Conservation (phyloP, 108 stramenopile species). For the Asterionellopsis glacialis region DNA sequence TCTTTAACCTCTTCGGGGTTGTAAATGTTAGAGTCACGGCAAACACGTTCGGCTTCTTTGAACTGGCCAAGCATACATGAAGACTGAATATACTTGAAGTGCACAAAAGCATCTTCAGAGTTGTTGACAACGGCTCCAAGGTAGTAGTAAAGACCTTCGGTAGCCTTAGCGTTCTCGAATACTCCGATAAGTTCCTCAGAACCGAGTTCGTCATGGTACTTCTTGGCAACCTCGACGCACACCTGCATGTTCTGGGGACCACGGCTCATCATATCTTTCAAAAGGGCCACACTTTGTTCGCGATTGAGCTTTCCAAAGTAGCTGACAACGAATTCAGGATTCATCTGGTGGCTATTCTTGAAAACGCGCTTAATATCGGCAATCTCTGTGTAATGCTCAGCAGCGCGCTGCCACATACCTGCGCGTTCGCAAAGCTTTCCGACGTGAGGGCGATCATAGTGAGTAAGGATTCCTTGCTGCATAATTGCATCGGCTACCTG, state of each 20-base stretch:
- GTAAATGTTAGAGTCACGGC: constrained; percentile 99
- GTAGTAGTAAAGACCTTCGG: constrained; percentile 97
- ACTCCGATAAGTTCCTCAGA: constrained; percentile 89
- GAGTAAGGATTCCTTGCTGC: constrained; percentile 96
- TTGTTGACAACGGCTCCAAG: constrained; percentile 95
- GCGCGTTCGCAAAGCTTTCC: constrained; percentile 97
- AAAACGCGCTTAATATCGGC: constrained; percentile 98
- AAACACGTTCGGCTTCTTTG: constrained; percentile 98
- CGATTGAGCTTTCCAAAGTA: constrained; percentile 96
- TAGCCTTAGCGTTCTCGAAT: constrained; percentile 95
- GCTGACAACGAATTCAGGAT: constrained; percentile 91
- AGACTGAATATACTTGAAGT: constrained; percentile 99
- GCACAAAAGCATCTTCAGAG: constrained; percentile 95
- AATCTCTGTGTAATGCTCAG: constrained; percentile 99
- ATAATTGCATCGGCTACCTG: constrained; percentile 99
- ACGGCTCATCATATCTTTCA: constrained; percentile 95
- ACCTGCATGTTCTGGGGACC: constrained; percentile 93
- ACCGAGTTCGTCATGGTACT: constrained; percentile 98
- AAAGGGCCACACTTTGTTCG: constrained; percentile 89
- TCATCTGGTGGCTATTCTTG: constrained; percentile 95
- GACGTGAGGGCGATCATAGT: constrained; percentile 96
- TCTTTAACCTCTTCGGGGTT: constrained; percentile 97
- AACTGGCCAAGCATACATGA: constrained; percentile 93
- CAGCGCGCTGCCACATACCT: constrained; percentile 98
- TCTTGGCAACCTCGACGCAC: constrained; percentile 96